Evolutionary conservation across 2,329 filamentous ascomycete species (phyloP), one percentile per base, ranked within the genome.

Genomic region (Sphaerulina vaccinii): DNA sequence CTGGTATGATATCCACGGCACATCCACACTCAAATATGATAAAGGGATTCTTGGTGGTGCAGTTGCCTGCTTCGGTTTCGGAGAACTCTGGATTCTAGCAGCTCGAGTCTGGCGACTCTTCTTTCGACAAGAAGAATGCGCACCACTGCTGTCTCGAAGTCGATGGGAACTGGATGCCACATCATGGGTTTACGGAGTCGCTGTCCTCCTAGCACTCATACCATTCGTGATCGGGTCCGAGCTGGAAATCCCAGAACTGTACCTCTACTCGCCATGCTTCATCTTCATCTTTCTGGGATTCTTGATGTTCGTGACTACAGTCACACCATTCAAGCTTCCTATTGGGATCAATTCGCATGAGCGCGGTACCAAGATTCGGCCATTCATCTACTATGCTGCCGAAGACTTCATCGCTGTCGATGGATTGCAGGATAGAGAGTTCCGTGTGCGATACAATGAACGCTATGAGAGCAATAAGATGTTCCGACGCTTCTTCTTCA

Each of bases 401-500:
- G 65, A 67, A 33, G 65, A 67, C 49, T 67, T 67, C 49, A 63
- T 67, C 39, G 65, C 65, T 2, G 65, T 67, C 1, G 65, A 67
- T 43, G 64, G 64, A 2, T 39, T 65, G 41, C 65, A 67, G 27
- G 65, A 66, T 35, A 58, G 65, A 13, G 65, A 65, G 10, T 67
- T 67, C 36, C 61, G 65, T 2, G 50, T 62, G n/a, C 59, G 63
- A 9, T 67, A 63, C 51, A 67, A 66, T 43, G 60, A 63, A 40
- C 64, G 65, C 1, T 67, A 66, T 50, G 63, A 66, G 33, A 56
- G 51, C 23, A 65, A 62, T 45, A 58, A 55, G 38, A 56, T 57
- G 43, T 67, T 67, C 46, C 54, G 65, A 13, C 52, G 54, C 15
- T 64, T 67, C 56, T 66, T 67, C 55, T 48, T 62, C 38, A 51